Percentiles rank a stretch among this genome's conserved stretches.
Evolutionary conservation across 1,284 basidiomycete species (phyloP).

Genomic region (Puccinia brachypodii): DNA sequence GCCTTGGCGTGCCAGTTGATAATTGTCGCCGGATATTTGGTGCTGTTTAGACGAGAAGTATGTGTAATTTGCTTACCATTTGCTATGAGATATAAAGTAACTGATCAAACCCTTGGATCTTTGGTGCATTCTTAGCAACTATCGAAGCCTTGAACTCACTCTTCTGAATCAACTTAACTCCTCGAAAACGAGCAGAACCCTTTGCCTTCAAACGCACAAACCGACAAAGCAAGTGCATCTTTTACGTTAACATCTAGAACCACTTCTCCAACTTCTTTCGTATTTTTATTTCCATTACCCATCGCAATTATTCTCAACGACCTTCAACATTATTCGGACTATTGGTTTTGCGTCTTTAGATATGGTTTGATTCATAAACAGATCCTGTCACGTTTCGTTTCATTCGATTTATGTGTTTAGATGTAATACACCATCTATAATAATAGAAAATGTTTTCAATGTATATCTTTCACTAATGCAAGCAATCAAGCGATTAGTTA

Average conservation of each 20-base stretch:
- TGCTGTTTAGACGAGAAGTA: constrained; percentile 82
- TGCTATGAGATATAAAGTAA: not conserved
- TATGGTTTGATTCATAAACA: not conserved
- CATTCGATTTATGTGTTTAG: not conserved
- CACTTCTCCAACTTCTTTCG: not conserved
- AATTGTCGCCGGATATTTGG: constrained; percentile 86
- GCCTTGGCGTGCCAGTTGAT: constrained; percentile 74
- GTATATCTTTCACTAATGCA: not conserved
- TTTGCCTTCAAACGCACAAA: not conserved
- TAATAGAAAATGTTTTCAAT: not conserved
- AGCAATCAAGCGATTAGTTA: no score
- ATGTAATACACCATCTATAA: not conserved
- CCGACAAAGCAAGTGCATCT: not conserved
- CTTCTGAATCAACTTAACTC: not conserved
- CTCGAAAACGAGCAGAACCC: not conserved
- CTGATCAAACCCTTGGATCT: not conserved
- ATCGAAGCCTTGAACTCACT: not conserved
- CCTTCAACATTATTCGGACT: not conserved
- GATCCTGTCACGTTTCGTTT: not conserved
- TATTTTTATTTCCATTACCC: not conserved
- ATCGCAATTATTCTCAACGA: not conserved
- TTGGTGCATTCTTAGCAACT: not conserved
- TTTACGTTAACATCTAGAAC: not conserved
- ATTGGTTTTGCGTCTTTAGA: not conserved
- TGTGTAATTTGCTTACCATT: not conserved